Conservation (phyloP, 1,284 basidiomycete species). For the Marasmius sp. region DNA sequence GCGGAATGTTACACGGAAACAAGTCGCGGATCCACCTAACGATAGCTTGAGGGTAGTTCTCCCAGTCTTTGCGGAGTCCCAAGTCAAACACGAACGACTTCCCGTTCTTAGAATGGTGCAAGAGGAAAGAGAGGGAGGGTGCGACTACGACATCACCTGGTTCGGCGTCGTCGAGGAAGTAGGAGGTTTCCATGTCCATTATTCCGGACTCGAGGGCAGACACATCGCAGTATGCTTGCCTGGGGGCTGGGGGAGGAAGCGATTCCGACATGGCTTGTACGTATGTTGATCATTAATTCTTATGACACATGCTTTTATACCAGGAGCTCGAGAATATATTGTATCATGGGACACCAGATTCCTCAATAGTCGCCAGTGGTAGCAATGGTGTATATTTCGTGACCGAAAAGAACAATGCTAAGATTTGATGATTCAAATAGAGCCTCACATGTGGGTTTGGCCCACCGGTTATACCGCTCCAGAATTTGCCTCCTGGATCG, state of each 20-base stretch:
- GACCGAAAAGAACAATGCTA: no score
- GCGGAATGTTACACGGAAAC: slow-evolving; percentile 32
- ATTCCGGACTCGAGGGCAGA: slow-evolving; percentile 52
- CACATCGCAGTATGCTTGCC: slow-evolving; percentile 46
- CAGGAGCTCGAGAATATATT: no score
- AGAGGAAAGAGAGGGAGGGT: slow-evolving; percentile 50
- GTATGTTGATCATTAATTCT: no score
- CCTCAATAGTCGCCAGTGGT: no score
- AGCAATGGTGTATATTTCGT: no score
- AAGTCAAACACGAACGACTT: slow-evolving; percentile 52
- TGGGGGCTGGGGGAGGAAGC: slow-evolving; percentile 31
- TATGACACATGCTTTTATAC: no score
- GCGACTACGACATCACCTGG: slow-evolving; percentile 25
- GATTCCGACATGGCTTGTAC: no score
- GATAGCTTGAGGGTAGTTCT: slow-evolving; percentile 37
- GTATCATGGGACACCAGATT: no score
- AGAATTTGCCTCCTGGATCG: no score
- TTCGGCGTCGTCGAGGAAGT: slow-evolving; percentile 35
- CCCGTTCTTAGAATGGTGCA: slow-evolving; percentile 42
- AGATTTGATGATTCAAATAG: no score
- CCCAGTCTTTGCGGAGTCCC: slow-evolving; percentile 47
- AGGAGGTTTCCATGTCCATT: slow-evolving; percentile 34
- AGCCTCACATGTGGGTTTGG: no score
- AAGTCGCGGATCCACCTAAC: slow-evolving; percentile 27
- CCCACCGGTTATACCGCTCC: no score